Conservation (phyloP, 2,329 filamentous ascomycete species). For the Hymenoscyphus salicellus region DNA sequence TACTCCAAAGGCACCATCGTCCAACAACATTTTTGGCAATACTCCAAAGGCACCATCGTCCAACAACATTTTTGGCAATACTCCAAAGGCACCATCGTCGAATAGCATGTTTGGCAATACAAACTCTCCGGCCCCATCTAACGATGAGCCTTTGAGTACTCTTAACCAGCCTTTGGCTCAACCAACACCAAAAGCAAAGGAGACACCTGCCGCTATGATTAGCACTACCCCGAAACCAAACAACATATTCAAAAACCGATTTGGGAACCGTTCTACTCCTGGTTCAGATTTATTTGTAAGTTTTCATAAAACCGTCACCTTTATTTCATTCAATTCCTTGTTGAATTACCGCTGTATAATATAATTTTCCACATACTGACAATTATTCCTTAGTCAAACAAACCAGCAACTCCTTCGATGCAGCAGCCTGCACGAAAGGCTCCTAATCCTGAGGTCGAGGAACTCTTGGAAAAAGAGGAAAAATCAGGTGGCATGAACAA, state of each 20-base stretch:
- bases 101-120: conserved; percentile 17
- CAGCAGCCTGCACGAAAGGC: conserved; percentile 1
- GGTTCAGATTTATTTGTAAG: background rate
- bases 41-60: conserved; percentile 8
- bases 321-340: background rate
- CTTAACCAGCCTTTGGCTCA: conserved; percentile 14
- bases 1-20: background rate
- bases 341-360: background rate
- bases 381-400: background rate
- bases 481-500: conserved; percentile 3
- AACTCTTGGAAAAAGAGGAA: conserved; percentile 2
- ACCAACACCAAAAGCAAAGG: conserved; percentile 16
- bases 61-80: too few species aligned
- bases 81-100: conserved; percentile 4
- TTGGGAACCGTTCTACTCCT: background rate
- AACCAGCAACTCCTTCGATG: background rate
- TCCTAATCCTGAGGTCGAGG: conserved; percentile 5
- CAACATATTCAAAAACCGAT: too few species aligned
- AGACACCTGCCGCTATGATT: conserved; percentile 3
- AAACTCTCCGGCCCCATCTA: conserved; percentile 5
- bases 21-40: conserved; percentile 15
- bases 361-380: background rate
- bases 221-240: background rate
- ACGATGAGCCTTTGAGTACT: conserved; percentile 13
- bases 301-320: background rate